A percentile compares a stretch with the other conserved stretches of the same genome.
phyloP scores from a whole-genome alignment of 192 early-diverging fungal genomes.

The Helicostylum pulchrum region DNA sequence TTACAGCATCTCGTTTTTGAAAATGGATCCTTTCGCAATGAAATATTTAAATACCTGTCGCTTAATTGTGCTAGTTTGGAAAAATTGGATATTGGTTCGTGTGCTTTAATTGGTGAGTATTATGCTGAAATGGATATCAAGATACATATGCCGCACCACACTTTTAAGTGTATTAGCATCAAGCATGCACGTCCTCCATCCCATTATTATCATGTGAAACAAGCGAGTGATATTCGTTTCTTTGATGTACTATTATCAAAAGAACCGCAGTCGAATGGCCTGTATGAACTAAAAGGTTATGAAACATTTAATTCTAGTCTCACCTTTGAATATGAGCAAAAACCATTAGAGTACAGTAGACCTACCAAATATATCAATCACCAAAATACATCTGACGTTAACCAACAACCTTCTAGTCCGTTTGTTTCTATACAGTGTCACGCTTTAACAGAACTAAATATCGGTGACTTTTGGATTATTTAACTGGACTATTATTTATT shows the following conservation, averaged over 20 bases:
- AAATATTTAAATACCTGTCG: background rate
- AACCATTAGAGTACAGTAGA: background rate
- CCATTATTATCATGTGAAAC: background rate
- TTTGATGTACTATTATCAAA: background rate
- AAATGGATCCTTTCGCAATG: slow-evolving; percentile 11
- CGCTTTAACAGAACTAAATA: background rate
- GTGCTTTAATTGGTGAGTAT: background rate
- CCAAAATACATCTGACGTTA: background rate
- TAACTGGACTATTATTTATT: background rate
- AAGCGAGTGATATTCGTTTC: background rate
- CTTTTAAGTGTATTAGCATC: background rate
- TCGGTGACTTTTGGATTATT: slow-evolving; percentile 10
- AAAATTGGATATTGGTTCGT: background rate
- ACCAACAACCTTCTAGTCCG: background rate
- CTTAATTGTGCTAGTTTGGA: background rate
- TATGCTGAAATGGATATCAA: background rate
- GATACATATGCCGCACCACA: background rate
- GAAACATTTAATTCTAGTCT: background rate
- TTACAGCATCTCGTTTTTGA: slow-evolving; percentile 1
- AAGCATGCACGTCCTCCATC: background rate
- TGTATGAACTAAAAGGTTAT: slow-evolving; percentile 7
- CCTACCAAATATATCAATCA: background rate
- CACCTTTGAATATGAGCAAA: slow-evolving; percentile 8
- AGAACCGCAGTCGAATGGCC: background rate
- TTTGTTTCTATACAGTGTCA: slow-evolving; percentile 1